Evolutionary conservation across 129 eudicot genomes (phyloP), one percentile per base, ranked within the genome.

Genomic region (Flaveria robusta): DNA sequence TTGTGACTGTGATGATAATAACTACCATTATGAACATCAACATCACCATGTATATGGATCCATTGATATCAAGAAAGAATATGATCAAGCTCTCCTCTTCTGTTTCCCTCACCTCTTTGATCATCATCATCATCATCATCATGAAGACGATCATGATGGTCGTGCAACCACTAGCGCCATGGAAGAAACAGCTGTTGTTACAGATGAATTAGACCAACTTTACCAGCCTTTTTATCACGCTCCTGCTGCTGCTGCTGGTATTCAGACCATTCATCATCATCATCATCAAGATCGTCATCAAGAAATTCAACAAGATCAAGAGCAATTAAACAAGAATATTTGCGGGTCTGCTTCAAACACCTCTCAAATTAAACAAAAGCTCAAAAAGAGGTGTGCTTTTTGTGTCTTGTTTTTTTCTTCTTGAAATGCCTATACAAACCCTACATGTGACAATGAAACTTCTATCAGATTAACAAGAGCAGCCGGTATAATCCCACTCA

Each of bases 211-310:
- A 11, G 87, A 89, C 42, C 87, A 78, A 23, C 85, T 88, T 82
- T 89, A 82, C 88, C 83, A 87, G 85, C 96, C 92, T 7, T 83
- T 86, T 64, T 82, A 83, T 69, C 84, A 84, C 3, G 47, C 19
- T n/a, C 37, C 22, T 9, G 29, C 19, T 9, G 50, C 49, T 60
- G 5, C 56, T 60, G 42, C 2, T 46, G 51, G 68, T 66, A 31
- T 56, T 66, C 75, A 74, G 37, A 13, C 78, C 15, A 64, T 47
- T 73, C 71, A 79, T 23, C 73, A 43, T 24, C 58, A 41, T 41
- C 66, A 72, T 20, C 64, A 75, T 55, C 77, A 72, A 20, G 72
- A 50, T 72, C 51, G 7, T 34, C 39, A 34, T 66, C 75, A 72
- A 73, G 63, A 66, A n/a, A n/a, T 64, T 37, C 68, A 55, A 14